phyloP scores from a whole-genome alignment of 345 rosid species.

The Rhodamnia argentea region DNA sequence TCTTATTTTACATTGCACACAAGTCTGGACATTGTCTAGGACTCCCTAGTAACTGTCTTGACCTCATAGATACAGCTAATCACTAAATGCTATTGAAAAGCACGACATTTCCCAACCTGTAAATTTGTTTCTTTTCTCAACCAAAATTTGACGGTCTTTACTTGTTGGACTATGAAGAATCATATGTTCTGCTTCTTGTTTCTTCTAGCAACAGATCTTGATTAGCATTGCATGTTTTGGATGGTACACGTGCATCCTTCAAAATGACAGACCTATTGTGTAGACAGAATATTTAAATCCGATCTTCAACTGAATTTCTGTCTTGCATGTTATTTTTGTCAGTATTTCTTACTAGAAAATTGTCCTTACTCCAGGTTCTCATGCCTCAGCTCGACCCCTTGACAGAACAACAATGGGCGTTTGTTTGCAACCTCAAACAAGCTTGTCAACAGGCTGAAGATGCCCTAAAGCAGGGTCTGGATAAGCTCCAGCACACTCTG shows the following conservation, averaged over 20 bases:
- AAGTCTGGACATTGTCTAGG: not conserved
- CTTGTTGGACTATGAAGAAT: not conserved
- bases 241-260: not conserved
- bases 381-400: slow-evolving; percentile 60
- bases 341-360: not conserved
- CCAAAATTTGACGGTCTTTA: not conserved
- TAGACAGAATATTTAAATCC: not conserved
- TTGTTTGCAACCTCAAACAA: slow-evolving; percentile 35
- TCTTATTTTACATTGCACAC: not conserved
- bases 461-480: slow-evolving; percentile 93
- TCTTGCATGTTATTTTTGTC: not conserved
- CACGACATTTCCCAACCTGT: not conserved
- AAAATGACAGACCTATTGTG: not conserved
- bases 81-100: not conserved
- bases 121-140: not conserved
- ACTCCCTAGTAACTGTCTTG: not conserved
- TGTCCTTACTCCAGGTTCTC: slow-evolving; percentile 38
- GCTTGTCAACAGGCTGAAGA: slow-evolving; percentile 98
- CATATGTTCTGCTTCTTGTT: not conserved
- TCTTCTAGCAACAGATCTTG: not conserved
- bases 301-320: not conserved
- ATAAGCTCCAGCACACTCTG: slow-evolving; percentile 61
- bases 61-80: not conserved
- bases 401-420: slow-evolving; percentile 46
- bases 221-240: not conserved